Conservation (phyloP, 108 stramenopile genomes). For the Cyclotella cryptica region DNA sequence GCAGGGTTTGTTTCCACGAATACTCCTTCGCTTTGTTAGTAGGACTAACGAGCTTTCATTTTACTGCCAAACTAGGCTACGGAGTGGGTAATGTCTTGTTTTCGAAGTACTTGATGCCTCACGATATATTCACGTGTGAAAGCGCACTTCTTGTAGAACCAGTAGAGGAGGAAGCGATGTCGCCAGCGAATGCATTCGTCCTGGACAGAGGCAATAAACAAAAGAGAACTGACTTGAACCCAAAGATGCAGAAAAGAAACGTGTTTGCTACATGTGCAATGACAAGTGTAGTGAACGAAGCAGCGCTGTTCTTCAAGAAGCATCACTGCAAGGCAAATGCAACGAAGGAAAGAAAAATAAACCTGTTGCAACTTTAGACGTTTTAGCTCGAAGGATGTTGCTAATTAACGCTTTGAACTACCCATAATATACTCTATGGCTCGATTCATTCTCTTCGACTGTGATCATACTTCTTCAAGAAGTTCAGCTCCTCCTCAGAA, state of each 20-base stretch:
- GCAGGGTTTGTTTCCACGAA: not conserved
- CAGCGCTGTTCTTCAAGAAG: conserved; percentile 77
- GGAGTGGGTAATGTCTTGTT: conserved; percentile 70
- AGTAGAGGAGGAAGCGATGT: conserved; percentile 58
- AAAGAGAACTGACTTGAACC: conserved; percentile 16
- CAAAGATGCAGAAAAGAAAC: conserved; percentile 60
- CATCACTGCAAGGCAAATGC: conserved; percentile 71
- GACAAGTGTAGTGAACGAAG: conserved; percentile 78
- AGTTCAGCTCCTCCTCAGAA: not conserved
- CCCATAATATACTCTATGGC: too few species aligned
- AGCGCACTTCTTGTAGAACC: conserved; percentile 70
- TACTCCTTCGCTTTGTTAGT: not conserved
- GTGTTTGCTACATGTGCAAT: conserved; percentile 78
- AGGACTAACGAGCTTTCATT: not conserved
- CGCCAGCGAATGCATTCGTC: conserved; percentile 28
- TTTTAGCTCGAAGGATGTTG: not conserved
- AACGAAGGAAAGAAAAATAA: conserved; percentile 60
- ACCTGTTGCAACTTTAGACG: not conserved
- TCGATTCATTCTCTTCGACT: too few species aligned
- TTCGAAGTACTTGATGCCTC: conserved; percentile 69
- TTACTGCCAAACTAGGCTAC: conserved; percentile 34
- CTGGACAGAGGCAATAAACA: not conserved
- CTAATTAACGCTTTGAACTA: too few species aligned
- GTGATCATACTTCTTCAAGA: too few species aligned
- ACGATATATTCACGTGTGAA: conserved; percentile 74